Base-by-base conservation (phyloP, 352 stramenopile species). In the Phytopythium ostracodes region DNA sequence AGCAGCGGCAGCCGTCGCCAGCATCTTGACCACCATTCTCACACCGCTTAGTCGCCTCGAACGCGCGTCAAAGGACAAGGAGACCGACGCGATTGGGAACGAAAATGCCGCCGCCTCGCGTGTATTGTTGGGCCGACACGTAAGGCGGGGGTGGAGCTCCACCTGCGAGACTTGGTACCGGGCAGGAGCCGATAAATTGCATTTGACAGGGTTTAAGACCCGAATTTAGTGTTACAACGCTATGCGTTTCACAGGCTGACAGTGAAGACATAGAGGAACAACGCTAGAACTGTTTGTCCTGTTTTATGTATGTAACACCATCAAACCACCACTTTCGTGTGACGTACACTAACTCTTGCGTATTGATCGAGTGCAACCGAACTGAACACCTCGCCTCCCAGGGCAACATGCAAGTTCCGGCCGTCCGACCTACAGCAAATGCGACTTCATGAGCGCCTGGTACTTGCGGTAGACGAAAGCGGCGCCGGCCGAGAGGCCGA, bases 401-500 rank as follows among this genome's bases (percentile, higher is more conserved):
- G n/a, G n/a, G 20, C 42, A 49, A 25, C 42, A 14, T 25, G 42
- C 7, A n/a, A 5, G 42, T 14, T n/a, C n/a, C n/a, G n/a, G n/a
- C n/a, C n/a, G n/a, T n/a, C n/a, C 18, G 27, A 33, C 52, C 60
- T 91, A 95, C 70, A 95, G 71, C 74, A 95, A 69, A 73, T 95
- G 86, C 44, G 81, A 91, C 78, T 95, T 95, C 76, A 92, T 87
- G 24, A 95, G 72, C 62, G 75, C 75, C 63, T 88, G 73, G 75
- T 95, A 95, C 80, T 95, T 95, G 67, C 79, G 82, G 71, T 93
- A 95, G 60, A 84, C 75, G 50, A 78, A 81, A 25, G 64, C 67
- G 42, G 68, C 77, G 52, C 73, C 77, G 17, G 65, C 79, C 27
- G 70, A 78, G 22, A 93, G 64, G 4, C 63, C 70, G 25, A 93